phyloP scores from a whole-genome alignment of 1,139 yeast species.

The Sugiyamaella paludigena region DNA sequence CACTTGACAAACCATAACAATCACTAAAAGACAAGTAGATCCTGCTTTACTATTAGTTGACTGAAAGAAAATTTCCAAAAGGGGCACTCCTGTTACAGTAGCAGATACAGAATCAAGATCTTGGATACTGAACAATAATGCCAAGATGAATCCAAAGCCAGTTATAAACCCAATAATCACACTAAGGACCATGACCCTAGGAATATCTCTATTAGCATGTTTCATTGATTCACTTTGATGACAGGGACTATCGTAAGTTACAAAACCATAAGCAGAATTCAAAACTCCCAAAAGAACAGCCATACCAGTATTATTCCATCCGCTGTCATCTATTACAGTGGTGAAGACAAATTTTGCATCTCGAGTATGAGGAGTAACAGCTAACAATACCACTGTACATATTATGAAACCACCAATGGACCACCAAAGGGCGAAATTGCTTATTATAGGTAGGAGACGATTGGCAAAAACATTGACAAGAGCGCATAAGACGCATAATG shows the following conservation, averaged over 20 bases:
- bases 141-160: slow-evolving; percentile 51
- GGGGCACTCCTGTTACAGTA: slow-evolving; percentile 55
- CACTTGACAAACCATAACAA: slow-evolving; percentile 66
- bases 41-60: slow-evolving; percentile 55
- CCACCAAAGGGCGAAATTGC: slow-evolving; percentile 33
- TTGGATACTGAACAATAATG: slow-evolving; percentile 57
- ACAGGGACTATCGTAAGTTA: slow-evolving; percentile 59
- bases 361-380: slow-evolving; percentile 36
- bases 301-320: slow-evolving; percentile 54
- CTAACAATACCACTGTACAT: slow-evolving; percentile 27
- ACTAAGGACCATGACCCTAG: slow-evolving; percentile 55
- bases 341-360: slow-evolving; percentile 50
- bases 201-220: slow-evolving; percentile 51
- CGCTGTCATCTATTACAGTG: slow-evolving; percentile 51
- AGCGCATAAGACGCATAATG: slow-evolving; percentile 36
- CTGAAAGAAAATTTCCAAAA: slow-evolving; percentile 57
- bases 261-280: slow-evolving; percentile 61
- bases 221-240: slow-evolving; percentile 61
- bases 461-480: slow-evolving; percentile 16
- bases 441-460: slow-evolving; percentile 29
- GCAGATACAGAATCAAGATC: slow-evolving; percentile 47
- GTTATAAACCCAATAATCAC: slow-evolving; percentile 58
- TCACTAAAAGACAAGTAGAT: slow-evolving; percentile 52
- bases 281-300: slow-evolving; percentile 61
- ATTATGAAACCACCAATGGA: slow-evolving; percentile 27